A percentile compares a stretch with the other conserved stretches of the same genome.
phyloP scores from a whole-genome alignment of 345 rosid species.

The Laguncularia racemosa region DNA sequence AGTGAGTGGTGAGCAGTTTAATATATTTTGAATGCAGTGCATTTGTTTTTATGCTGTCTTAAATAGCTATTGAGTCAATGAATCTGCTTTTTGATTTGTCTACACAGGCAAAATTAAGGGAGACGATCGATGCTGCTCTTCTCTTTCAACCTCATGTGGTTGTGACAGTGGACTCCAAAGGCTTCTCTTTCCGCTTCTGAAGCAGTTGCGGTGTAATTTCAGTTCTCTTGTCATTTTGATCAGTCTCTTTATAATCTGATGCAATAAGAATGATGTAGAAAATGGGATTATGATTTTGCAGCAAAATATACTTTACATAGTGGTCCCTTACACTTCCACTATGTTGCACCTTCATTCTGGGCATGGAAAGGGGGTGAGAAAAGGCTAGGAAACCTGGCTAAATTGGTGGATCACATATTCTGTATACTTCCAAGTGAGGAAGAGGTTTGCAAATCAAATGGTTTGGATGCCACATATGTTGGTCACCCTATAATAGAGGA shows the following conservation, averaged over 20 bases:
- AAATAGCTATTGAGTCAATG: background rate
- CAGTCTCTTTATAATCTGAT: conserved; percentile 13
- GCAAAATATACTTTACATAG: conserved; percentile 46
- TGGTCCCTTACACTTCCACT: conserved; percentile 64
- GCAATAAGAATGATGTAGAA: conserved; percentile 26
- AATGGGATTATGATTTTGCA: conserved; percentile 53
- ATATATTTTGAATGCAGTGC: background rate
- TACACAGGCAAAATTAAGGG: conserved; percentile 54
- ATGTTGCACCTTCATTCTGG: conserved; percentile 95
- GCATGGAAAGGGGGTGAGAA: conserved; percentile 97
- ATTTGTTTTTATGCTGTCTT: background rate
- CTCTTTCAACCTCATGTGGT: conserved; percentile 75
- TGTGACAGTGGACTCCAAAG: conserved; percentile 89
- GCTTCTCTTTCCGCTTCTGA: conserved; percentile 85
- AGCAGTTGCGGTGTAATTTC: conserved; percentile 57
- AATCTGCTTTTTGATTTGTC: background rate
- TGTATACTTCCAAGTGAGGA: conserved; percentile 90
- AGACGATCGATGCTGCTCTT: conserved; percentile 63
- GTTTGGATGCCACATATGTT: conserved; percentile 69
- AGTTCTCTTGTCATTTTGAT: conserved; percentile 11
- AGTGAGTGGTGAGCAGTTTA: conserved; percentile 35
- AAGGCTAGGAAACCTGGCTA: conserved; percentile 55
- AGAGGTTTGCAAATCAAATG: conserved; percentile 48
- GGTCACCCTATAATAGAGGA: conserved; percentile 91
- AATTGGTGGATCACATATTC: conserved; percentile 77